Conservation (phyloP, 179 eudicot species). For the Vitellaria paradoxa region DNA sequence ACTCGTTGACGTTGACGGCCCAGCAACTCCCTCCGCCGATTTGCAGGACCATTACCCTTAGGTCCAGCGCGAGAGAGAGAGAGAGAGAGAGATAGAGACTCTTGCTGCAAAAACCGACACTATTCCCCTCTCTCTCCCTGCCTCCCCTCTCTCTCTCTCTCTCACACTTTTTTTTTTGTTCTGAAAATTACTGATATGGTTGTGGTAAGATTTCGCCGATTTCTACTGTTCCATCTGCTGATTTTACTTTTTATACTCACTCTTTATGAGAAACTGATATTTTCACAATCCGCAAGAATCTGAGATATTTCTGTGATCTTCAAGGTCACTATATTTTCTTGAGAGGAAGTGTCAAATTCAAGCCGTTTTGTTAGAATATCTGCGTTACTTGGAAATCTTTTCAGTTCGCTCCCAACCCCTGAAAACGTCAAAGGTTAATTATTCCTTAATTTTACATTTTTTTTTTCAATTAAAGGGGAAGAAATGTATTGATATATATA, state of each 20-base stretch:
- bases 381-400: not conserved
- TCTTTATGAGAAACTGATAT: no score
- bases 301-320: no score
- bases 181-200: not conserved
- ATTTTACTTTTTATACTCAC: not conserved
- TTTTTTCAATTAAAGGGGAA: not conserved
- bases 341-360: no score
- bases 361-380: not conserved
- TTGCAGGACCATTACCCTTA: not conserved
- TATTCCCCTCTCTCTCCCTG: not conserved
- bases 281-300: no score
- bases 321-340: no score
- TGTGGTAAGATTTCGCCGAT: not conserved
- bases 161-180: no score
- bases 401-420: not conserved
- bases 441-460: not conserved
- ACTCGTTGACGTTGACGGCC: not conserved
- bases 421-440: conserved; percentile 12
- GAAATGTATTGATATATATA: not conserved
- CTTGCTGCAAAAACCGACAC: not conserved
- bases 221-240: not conserved
- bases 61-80: not conserved
- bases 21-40: conserved; percentile 11
- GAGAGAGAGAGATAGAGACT: not conserved
- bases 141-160: no score